These are phyloP conservation scores for Coemansia sp. DNA, from an alignment of 192 early-diverging fungal genomes.

Conservation along the genomic window DNA sequence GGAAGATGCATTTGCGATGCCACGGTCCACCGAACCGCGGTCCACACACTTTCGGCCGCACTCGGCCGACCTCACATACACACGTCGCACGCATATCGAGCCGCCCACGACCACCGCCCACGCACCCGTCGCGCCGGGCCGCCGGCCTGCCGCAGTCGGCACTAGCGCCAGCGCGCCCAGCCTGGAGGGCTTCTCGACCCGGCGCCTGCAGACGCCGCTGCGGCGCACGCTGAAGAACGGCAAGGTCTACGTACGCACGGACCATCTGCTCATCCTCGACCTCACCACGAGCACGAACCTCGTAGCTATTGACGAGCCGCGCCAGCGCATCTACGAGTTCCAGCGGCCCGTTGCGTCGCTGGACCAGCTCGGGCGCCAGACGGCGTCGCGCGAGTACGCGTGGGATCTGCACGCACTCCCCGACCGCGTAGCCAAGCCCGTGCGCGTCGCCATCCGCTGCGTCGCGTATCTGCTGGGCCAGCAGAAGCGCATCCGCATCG, in stretches of 20 bases:
- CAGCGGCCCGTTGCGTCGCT: conserved; percentile 16
- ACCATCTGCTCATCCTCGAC: conserved; percentile 34
- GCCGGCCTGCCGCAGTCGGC: too few species aligned
- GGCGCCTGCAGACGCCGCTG: conserved; percentile 19
- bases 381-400: conserved; percentile 8
- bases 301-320: conserved; percentile 17
- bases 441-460: conserved; percentile 52
- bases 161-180: not conserved
- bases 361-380: not conserved
- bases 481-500: conserved; percentile 65
- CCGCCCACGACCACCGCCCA: not conserved
- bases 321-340: conserved; percentile 16
- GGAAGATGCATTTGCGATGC: not conserved
- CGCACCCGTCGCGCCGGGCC: not conserved
- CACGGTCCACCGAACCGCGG: not conserved
- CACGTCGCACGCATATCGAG: not conserved
- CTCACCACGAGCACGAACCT: conserved; percentile 6
- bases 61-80: not conserved
- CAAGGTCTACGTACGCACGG: conserved; percentile 21
- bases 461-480: conserved; percentile 58
- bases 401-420: conserved; percentile 27
- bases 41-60: not conserved
- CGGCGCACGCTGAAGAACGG: conserved; percentile 41
- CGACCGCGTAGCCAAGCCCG: conserved; percentile 28
- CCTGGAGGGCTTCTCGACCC: conserved; percentile 15